Conservation (phyloP, 768 basidiomycete species). For the Agaricus blazei region DNA sequence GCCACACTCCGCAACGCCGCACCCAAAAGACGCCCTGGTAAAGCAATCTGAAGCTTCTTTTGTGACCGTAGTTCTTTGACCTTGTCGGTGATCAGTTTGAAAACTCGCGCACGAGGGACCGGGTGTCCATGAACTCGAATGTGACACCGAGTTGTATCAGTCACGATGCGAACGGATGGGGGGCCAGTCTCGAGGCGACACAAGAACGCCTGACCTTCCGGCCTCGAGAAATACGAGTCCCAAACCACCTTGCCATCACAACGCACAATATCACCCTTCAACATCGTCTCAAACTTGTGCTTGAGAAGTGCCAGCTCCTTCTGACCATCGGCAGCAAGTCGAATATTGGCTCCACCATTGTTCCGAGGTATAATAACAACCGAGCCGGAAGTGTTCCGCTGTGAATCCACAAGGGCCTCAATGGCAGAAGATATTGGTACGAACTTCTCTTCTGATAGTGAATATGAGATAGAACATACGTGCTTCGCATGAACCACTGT, state of each 20-base stretch:
- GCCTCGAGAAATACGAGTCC: constrained; percentile 56
- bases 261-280: constrained; percentile 55
- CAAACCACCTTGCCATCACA: constrained; percentile 51
- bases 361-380: constrained; percentile 15
- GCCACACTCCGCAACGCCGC: constrained; percentile 39
- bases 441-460: constrained; percentile 33
- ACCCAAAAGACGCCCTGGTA: constrained; percentile 41
- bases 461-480: constrained; percentile 45
- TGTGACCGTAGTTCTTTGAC: constrained; percentile 37
- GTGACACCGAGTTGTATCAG: constrained; percentile 33
- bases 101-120: constrained; percentile 32
- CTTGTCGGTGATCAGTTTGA: constrained; percentile 41
- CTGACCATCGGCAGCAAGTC: constrained; percentile 44
- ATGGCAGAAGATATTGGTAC: constrained; percentile 40
- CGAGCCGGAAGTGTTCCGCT: constrained; percentile 25
- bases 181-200: constrained; percentile 32
- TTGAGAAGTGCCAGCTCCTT: constrained; percentile 53
- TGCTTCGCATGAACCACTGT: constrained; percentile 48
- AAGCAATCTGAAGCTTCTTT: constrained; percentile 36
- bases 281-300: constrained; percentile 51
- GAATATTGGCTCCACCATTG: constrained; percentile 29
- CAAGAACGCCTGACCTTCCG: constrained; percentile 40
- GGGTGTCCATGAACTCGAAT: constrained; percentile 54
- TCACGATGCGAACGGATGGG: constrained; percentile 37
- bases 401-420: constrained; percentile 32